Evolutionary conservation across 2,329 filamentous ascomycete genomes (phyloP), one percentile per base, ranked within the genome.

Genomic region (Cadophora malorum): DNA sequence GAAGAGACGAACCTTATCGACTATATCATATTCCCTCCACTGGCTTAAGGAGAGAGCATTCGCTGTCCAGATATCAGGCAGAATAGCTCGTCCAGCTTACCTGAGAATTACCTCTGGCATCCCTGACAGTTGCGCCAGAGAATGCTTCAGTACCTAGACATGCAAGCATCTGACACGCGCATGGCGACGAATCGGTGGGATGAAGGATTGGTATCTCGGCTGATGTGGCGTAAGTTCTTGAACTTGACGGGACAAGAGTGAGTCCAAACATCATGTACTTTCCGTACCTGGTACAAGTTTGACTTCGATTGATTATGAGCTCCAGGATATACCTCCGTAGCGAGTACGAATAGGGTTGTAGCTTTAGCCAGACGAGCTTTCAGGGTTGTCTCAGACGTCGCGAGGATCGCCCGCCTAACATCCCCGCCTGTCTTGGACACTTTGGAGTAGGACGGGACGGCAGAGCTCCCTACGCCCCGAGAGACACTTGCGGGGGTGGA

Each of bases 81-180:
- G 21, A 59, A 59, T 38, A 19, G 45, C 52, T 25, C 56, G 14
- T 19, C n/a, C 35, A 35, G 56, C 35, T 45, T 25, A 16, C 35
- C n/a, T 45, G 56, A 45, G 14, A n/a, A 45, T 21, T 58, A 21
- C 8, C 55, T 53, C 47, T 21, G 31, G 2, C 8, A 55, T 23
- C 28, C 49, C 33, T 59, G 35, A 10, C 56, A 41, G 12, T 14
- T 59, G 35, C 56, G n/a, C 33, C 55, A 56, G 33, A 23, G 1
- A 19, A 12, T 59, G 56, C 56, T 28, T 59, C 56, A 59, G 9
- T 38, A 25, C 31, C 19, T 58, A 38, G n/a, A 58, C 55, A 21
- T 58, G 33, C 55, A 58, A 21, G 55, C 55, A 25, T 59, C 33
- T 41, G 56, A 59, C 56, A 59, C 35, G 21, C n/a, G n/a, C 56